Evolutionary conservation across 441 rosid species (phyloP).

Genomic region (Melastoma candidum): DNA sequence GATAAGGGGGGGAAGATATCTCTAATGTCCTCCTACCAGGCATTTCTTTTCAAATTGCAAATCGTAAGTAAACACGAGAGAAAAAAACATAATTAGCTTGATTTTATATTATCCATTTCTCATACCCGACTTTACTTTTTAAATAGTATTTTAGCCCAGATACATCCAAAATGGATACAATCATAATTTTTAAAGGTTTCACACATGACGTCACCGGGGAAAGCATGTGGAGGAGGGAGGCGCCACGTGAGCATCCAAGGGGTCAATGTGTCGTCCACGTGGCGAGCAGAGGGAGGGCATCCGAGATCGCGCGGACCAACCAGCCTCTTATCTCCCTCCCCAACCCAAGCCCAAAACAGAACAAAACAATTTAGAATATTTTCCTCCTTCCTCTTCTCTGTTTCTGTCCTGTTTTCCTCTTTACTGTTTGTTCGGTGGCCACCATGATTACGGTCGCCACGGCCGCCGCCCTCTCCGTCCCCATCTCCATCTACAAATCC

Average conservation of each 20-base stretch:
- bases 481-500: slow-evolving; percentile 50
- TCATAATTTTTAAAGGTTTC: too few relatives aligned
- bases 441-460: slow-evolving; percentile 73
- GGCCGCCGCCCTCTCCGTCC: slow-evolving; percentile 60
- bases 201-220: not conserved
- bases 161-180: not conserved
- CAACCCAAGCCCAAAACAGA: not conserved
- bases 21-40: too few relatives aligned
- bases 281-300: slow-evolving; percentile 49
- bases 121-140: too few relatives aligned
- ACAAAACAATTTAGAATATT: too few relatives aligned
- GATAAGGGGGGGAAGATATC: too few relatives aligned
- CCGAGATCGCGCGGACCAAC: slow-evolving; percentile 56
- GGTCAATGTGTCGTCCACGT: slow-evolving; percentile 36
- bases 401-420: slow-evolving; percentile 4
- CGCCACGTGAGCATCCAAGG: slow-evolving; percentile 40
- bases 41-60: too few relatives aligned
- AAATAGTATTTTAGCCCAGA: too few relatives aligned
- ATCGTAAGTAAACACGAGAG: too few relatives aligned
- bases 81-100: too few relatives aligned
- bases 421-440: slow-evolving; percentile 6
- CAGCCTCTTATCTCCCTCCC: slow-evolving; percentile 53
- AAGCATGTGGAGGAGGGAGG: slow-evolving; percentile 44
- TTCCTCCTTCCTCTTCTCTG: not conserved
- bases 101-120: too few relatives aligned